A percentile compares a stretch with the other conserved stretches of the same genome.
These are phyloP conservation scores for Leucosporidium yakuticum DNA, from an alignment of 768 basidiomycete genomes.

Conservation along the genomic window DNA sequence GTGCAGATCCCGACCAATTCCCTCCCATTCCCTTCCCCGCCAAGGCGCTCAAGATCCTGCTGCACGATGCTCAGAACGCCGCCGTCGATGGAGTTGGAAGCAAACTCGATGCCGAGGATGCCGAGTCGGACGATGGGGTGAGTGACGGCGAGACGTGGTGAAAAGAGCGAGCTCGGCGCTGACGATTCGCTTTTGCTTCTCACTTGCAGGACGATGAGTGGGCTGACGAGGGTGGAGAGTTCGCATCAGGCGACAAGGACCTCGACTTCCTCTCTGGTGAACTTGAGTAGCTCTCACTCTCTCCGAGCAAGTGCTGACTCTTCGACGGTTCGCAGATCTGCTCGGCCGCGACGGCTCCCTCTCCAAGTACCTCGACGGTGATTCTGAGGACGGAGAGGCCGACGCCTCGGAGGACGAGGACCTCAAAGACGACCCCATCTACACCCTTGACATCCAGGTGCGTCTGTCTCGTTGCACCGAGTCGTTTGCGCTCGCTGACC, in stretches of 20 bases:
- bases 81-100: conserved; percentile 46
- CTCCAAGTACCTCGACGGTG: conserved; percentile 69
- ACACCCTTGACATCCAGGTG: conserved; percentile 73
- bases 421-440: conserved; percentile 75
- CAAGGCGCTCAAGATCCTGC: conserved; percentile 82
- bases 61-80: conserved; percentile 73
- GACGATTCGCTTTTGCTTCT: conserved; percentile 14
- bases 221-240: conserved; percentile 73
- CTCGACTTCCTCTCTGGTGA: conserved; percentile 61
- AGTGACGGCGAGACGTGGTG: not conserved
- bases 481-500: not conserved
- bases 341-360: conserved; percentile 66
- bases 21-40: conserved; percentile 79
- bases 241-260: conserved; percentile 61
- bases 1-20: conserved; percentile 75
- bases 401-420: conserved; percentile 76
- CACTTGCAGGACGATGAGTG: conserved; percentile 72
- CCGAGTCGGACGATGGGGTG: conserved; percentile 59
- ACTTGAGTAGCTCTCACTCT: conserved; percentile 14
- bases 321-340: conserved; percentile 50
- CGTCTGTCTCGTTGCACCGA: not conserved
- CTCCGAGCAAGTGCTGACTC: not conserved
- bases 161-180: conserved; percentile 11
- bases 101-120: conserved; percentile 45
- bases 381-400: conserved; percentile 47